Base-by-base conservation (phyloP, 2,329 filamentous ascomycete genomes). In the Tolypocladium ophioglossoides region DNA sequence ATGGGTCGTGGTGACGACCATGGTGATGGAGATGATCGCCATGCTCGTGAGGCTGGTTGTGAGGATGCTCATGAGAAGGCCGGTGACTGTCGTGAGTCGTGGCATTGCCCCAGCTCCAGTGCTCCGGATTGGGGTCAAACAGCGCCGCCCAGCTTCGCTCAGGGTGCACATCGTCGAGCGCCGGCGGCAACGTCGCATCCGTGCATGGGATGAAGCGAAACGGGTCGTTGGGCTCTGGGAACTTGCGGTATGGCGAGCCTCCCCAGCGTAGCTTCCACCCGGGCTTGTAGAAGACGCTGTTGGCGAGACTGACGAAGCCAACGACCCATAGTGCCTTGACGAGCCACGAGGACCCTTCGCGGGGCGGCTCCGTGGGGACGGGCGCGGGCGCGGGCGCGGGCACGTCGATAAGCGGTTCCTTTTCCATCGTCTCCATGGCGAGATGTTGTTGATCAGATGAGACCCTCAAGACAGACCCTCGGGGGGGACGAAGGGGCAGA, bases 191-290 rank as follows among this genome's bases (percentile, higher is more conserved):
- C 0, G 72, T 74, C 9, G 52, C 50, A 40, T 67, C 64, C 5
- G 75, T 78, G 63, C 76, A 78, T 3, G 76, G 75, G 2, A 77
- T 63, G 59, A 78, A 74, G 8, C 57, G 72, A 54, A 79, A 78
- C 1, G 73, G 68, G 52, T 79, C 76, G n/a, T 67, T 59, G 3
- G 66, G 59, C 18, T 59, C 54, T 0, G 75, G 76, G 52, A 77
- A 78, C 11, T 11, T 32, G 16, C 59, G 58, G 44, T 58, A 59
- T 1, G 57, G 54, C 8, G 56, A 55, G 22, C 30, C 40, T n/a
- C 30, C 39, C 12, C 38, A 40, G 34, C 54, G 57, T 18, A 44
- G 55, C 44, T 34, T n/a, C 44, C 44, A 32, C 16, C 4, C 18
- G 9, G 50, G 55, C 35, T 32, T 34, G 34, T 41, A 46, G 51